phyloP scores from a whole-genome alignment of 768 basidiomycete genomes.

The Lactarius vividus region DNA sequence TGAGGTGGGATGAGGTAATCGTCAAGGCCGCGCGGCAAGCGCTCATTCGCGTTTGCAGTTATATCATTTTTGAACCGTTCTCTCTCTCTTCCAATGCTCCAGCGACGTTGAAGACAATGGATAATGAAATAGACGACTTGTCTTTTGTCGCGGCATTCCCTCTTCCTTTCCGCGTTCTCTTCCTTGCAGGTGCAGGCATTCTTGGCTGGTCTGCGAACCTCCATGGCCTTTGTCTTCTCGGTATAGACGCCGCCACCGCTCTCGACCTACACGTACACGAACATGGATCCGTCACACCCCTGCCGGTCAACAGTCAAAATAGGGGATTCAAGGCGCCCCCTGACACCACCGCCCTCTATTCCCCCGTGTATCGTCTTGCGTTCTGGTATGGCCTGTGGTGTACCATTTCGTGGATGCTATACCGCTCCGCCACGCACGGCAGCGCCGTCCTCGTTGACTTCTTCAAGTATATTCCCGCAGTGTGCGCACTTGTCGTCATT shows the following conservation, averaged over 20 bases:
- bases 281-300: conserved; percentile 19
- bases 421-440: conserved; percentile 56
- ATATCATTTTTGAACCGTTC: neutral
- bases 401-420: conserved; percentile 66
- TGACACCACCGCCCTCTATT: conserved; percentile 46
- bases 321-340: conserved; percentile 38
- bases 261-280: conserved; percentile 52
- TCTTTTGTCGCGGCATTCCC: conserved; percentile 65
- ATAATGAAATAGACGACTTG: conserved; percentile 39
- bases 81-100: neutral
- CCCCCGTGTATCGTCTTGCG: conserved; percentile 67
- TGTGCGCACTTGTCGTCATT: conserved; percentile 59
- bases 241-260: conserved; percentile 68
- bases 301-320: conserved; percentile 30
- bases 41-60: neutral
- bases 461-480: conserved; percentile 72
- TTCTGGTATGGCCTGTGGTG: conserved; percentile 58
- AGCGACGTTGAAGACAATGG: conserved; percentile 22
- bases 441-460: conserved; percentile 61
- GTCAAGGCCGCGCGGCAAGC: neutral
- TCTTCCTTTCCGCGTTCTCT: conserved; percentile 88
- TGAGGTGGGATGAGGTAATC: neutral
- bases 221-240: conserved; percentile 71
- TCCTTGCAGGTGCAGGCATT: conserved; percentile 73
- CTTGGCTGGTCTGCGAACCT: conserved; percentile 93